Base-by-base conservation (phyloP, 2,329 filamentous ascomycete genomes). In the Fusarium dlaminii region DNA sequence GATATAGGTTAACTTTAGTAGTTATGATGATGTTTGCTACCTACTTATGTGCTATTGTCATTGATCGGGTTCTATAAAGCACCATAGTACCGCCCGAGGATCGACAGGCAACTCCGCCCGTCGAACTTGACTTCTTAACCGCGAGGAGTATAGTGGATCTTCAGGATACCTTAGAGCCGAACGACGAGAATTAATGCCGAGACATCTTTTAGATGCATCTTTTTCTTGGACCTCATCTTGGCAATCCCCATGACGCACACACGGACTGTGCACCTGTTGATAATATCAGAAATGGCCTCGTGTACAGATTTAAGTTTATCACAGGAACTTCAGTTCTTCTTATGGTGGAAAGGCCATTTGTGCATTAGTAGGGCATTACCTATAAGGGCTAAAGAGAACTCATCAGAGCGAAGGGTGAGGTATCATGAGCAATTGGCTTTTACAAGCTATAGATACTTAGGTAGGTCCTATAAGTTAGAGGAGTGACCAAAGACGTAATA, bases 201-300 rank as follows among this genome's bases (percentile, higher is more conserved):
- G 56, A 42, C 43, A 55, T 22, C 32, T 56, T 34, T 40, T 63
- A 45, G 36, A 37, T 45, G 57, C 49, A 69, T 69, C n/a, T 51
- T 69, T 51, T 39, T 56, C 57, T 63, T 69, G 37, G 57, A 27
- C 8, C 32, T 55, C 37, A 36, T 27, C 57, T 69, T 64, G 57
- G 66, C 65, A 56, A n/a, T 49, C 30, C 43, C 37, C 32, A 49
- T 68, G 64, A 68, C 64, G 48, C 66, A 64, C 43, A 46, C 36
- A 15, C 36, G n/a, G 29, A 39, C 65, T 56, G 42, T 63, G 66
- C 34, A 55, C 24, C 24, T 45, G 39, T 22, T 45, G 22, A 54
- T 49, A 46, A 68, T 55, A 27, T 62, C 40, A 34, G 49, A 36
- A 48, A 64, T 37, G 61, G 22, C 30, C 42, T 54, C 55, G 48